Evolutionary conservation across 2,329 filamentous ascomycete genomes (phyloP).

Genomic region (Colletotrichum sp.): DNA sequence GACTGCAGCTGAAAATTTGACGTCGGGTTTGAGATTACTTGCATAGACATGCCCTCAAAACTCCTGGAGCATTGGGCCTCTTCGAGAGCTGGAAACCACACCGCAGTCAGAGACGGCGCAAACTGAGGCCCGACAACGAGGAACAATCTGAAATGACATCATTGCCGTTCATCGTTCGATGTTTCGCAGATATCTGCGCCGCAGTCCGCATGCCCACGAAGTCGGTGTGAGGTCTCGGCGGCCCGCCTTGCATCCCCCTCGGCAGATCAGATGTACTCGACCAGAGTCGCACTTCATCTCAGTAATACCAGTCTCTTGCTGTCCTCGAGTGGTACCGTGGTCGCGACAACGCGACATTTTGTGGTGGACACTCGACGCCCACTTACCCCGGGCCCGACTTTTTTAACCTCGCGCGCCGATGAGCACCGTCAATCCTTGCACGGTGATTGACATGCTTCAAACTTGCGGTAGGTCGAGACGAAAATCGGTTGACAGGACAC

Average conservation of each 20-base stretch:
- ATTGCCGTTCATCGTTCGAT: constrained; percentile 12
- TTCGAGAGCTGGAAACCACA: background rate
- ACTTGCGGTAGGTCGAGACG: constrained; percentile 10
- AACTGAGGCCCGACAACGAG: background rate
- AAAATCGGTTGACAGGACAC: constrained; percentile 1
- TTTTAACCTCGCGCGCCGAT: constrained; percentile 14
- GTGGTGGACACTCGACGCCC: constrained; percentile 20
- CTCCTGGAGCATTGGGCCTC: background rate
- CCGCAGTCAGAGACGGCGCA: background rate
- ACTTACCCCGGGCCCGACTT: constrained; percentile 19
- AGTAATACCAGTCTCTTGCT: background rate
- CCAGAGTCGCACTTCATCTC: background rate
- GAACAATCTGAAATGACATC: constrained; percentile 11
- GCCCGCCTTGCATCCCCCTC: background rate
- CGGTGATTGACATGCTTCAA: constrained; percentile 1
- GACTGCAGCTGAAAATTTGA: background rate
- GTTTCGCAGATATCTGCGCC: background rate
- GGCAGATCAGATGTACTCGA: background rate
- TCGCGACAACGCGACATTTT: constrained; percentile 7
- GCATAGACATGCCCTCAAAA: background rate
- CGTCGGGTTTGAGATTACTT: background rate
- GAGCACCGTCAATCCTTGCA: constrained; percentile 22
- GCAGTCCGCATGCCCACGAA: background rate
- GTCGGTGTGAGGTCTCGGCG: background rate
- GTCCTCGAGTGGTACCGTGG: background rate